phyloP scores from a whole-genome alignment of 345 rosid species.

The Syzygium oleosum region DNA sequence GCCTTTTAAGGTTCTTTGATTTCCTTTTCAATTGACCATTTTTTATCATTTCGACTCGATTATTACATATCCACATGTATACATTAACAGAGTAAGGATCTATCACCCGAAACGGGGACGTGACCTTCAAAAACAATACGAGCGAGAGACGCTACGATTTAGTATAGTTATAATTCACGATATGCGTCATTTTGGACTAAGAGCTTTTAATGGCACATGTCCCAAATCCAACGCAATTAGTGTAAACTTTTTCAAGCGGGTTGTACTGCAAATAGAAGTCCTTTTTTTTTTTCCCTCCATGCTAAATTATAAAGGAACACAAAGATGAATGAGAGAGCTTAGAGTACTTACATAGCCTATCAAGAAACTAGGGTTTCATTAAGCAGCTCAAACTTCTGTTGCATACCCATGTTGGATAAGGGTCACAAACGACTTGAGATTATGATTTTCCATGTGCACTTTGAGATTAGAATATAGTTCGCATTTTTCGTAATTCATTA shows the following conservation, averaged over 20 bases:
- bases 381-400: background rate
- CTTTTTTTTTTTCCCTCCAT: background rate
- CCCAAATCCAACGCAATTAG: rapidly evolving
- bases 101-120: background rate
- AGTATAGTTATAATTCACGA: background rate
- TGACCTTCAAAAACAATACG: background rate
- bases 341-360: background rate
- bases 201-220: background rate
- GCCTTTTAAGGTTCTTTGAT: background rate
- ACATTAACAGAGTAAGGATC: background rate
- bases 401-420: background rate
- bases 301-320: background rate
- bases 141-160: background rate
- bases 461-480: too few species aligned
- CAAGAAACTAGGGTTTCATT: background rate
- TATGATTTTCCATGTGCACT: background rate
- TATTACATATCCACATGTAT: background rate
- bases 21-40: background rate
- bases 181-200: background rate
- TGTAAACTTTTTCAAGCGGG: background rate
- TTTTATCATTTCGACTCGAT: background rate
- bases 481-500: background rate
- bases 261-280: background rate
- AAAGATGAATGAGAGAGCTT: background rate
- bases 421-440: background rate